Base-by-base conservation (phyloP, 1,284 basidiomycete genomes). In the Amylostereum chailletii region DNA sequence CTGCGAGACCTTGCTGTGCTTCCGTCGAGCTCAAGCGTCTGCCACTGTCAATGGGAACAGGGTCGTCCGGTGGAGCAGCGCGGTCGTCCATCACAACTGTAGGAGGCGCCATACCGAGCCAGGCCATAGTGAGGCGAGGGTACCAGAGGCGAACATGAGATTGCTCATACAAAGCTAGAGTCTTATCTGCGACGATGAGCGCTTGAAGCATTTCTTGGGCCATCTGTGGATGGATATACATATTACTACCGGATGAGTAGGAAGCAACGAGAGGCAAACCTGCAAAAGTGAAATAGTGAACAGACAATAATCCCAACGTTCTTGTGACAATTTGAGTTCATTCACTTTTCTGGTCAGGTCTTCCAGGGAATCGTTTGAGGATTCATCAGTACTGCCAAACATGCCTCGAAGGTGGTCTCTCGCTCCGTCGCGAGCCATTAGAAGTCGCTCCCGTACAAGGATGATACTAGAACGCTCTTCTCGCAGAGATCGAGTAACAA, bases 91-190 rank as follows among this genome's bases (percentile, higher is more conserved):
- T 55, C 36, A 74, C 62, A 40, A 70, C 62, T 2, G 66, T 62
- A 2, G 66, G 63, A 1, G 72, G 68, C 2, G 72, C 60, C n/a
- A 71, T 64, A 29, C 74, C 75, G 6, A 76, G 65, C 75, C 75
- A 77, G 5, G 70, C 66, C 36, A 64, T 59, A 7, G 72, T 70
- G 29, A 75, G 56, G 34, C 61, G 71, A 7, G 73, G 74, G 54
- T 67, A 63, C 71, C 73, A 76, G 2, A 77, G 60, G 7, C 69
- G 69, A 10, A 65, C 58, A 9, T 45, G 50, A 3, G 69, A 68
- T 11, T 57, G 59, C 36, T 70, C 63, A 54, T 73, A 69, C 9
- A 61, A 53, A 10, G 54, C 52, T 2, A 68, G 57, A 38, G 74
- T 63, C 1, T 62, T 62, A 45, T 68, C 57, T 1, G 66, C 64